Evolutionary conservation across 2,329 filamentous ascomycete genomes (phyloP), one percentile per base, ranked within the genome.

Genomic region (Rutstroemia sp.): DNA sequence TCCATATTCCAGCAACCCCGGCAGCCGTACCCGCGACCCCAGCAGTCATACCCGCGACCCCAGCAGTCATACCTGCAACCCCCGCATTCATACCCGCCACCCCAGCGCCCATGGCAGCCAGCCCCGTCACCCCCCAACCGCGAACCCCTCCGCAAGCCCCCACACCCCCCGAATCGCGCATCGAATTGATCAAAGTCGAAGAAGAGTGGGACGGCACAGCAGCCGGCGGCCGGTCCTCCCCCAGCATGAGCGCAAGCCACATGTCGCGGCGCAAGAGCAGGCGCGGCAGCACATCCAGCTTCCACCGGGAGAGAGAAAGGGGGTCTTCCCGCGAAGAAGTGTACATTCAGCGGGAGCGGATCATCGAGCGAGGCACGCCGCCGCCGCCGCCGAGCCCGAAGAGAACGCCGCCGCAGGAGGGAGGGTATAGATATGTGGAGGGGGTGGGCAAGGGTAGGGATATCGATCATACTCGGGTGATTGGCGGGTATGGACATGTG

Each of bases 101-200:
- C 21, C 52, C 52, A 25, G 8, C 23, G 1, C 51, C 51, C 27
- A 10, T 10, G 3, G 8, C 3, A 6, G 14, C 18, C 38, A 41
- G 18, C 8, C 38, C 38, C 14, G 18, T 12, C 38, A 41, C 16
- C 47, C 42, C 12, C 25, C 27, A 6, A 49, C 19, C 2, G 37
- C 9, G 48, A 42, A 54, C 52, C 21, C 12, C 38, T n/a, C 52
- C 52, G 10, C 44, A 44, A 14, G 52, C 47, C 1, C 52, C 44
- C 2, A 54, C 52, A 10, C 52, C 44, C 2, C 52, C 52, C 0
- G 52, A 49, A 12, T 34, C 38, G 19, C 14, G 52, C 19, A 25
- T 54, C n/a, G 52, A 54, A 25, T n/a, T 54, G 14, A 54, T 54
- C 18, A 18, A 54, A 19, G 52, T 54, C 3, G 52, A 54, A n/a